phyloP scores from a whole-genome alignment of 306 rosid genomes.

The Fragaria vesca region DNA sequence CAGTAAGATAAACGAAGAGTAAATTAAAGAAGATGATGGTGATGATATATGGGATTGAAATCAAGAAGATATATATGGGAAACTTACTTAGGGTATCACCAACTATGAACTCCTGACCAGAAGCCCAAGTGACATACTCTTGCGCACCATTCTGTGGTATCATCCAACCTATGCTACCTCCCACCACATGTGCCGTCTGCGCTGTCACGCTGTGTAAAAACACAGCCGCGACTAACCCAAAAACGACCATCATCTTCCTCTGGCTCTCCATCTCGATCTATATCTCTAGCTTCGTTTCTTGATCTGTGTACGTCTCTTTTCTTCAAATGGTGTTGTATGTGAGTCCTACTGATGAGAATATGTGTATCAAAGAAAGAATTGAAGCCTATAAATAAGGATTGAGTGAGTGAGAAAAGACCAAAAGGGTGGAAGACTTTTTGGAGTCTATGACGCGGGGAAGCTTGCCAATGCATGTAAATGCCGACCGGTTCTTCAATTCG shows the following conservation, averaged over 20 bases:
- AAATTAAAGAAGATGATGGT: background rate
- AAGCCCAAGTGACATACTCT: constrained; percentile 38
- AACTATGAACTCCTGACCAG: constrained; percentile 10
- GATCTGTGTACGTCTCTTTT: background rate
- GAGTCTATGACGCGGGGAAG: background rate
- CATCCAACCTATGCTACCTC: constrained; percentile 35
- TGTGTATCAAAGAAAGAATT: background rate
- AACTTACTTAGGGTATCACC: constrained; percentile 38
- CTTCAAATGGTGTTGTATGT: background rate
- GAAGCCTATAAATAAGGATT: background rate
- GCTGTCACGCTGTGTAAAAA: constrained; percentile 19
- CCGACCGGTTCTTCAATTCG: background rate
- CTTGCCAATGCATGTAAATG: too few relatives aligned
- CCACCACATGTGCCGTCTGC: constrained; percentile 36
- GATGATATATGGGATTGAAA: background rate
- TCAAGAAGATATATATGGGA: background rate
- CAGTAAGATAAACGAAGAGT: too few relatives aligned
- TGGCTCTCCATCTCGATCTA: constrained; percentile 4
- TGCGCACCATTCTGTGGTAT: constrained; percentile 9
- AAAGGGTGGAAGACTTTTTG: background rate
- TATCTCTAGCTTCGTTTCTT: background rate
- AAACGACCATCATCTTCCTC: background rate
- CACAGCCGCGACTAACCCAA: constrained; percentile 15
- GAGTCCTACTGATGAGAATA: background rate
- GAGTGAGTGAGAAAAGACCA: background rate